Percentiles rank a stretch among this genome's conserved stretches.
These are phyloP conservation scores for Sphagnum tenellum DNA, from an alignment of 225 moss, liverwort and hornwort species.

Conservation along the genomic window DNA sequence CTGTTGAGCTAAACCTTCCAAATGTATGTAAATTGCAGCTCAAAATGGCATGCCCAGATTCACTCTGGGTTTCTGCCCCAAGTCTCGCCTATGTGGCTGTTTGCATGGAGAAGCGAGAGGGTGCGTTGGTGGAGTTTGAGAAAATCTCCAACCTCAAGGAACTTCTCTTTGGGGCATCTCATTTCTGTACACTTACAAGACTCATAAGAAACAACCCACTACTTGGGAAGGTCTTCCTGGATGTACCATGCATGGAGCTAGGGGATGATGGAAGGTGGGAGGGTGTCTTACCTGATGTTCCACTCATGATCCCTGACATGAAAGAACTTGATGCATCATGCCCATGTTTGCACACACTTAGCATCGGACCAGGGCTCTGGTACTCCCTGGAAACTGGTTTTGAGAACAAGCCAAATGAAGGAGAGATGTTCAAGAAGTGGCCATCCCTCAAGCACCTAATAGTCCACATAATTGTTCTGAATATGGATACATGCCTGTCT, in stretches of 20 bases:
- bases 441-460: constrained; percentile 45
- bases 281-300: constrained; percentile 30
- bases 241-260: constrained; percentile 74
- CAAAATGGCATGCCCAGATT: constrained; percentile 77
- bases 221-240: constrained; percentile 70
- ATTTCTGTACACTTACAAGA: constrained; percentile 39
- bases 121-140: constrained; percentile 31
- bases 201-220: constrained; percentile 20
- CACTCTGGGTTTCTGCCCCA: constrained; percentile 39
- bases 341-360: constrained; percentile 42
- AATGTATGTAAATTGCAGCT: constrained; percentile 55
- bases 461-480: constrained; percentile 65
- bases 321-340: constrained; percentile 26
- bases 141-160: constrained; percentile 32
- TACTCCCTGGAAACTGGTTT: constrained; percentile 42
- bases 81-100: constrained; percentile 53
- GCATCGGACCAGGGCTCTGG: constrained; percentile 81
- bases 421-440: constrained; percentile 27
- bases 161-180: constrained; percentile 62
- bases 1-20: constrained; percentile 43
- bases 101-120: constrained; percentile 73
- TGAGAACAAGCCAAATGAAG: constrained; percentile 4
- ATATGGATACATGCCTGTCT: constrained; percentile 28
- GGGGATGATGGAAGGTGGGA: constrained; percentile 67
- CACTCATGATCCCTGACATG: constrained; percentile 38